phyloP scores from a whole-genome alignment of 73 alveolate species.

The Urostyla sp. region DNA sequence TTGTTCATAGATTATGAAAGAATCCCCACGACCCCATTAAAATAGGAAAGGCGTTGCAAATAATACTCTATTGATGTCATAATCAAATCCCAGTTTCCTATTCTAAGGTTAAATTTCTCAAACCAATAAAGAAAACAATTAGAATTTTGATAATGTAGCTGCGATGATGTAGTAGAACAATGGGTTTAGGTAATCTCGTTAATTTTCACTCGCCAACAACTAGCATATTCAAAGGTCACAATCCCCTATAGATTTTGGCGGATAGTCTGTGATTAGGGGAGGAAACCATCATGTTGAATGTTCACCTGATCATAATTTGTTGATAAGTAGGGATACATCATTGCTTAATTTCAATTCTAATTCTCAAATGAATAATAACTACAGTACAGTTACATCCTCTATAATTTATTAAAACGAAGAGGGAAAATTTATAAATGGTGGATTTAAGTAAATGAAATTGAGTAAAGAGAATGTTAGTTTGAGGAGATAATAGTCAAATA shows the following conservation, averaged over 20 bases:
- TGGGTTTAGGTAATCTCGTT: neutral
- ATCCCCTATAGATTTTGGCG: constrained; percentile 47
- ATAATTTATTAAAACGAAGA: too few species aligned
- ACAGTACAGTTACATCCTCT: too few species aligned
- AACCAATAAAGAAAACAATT: neutral
- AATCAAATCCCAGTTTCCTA: neutral
- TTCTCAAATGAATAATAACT: neutral
- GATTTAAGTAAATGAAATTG: too few species aligned
- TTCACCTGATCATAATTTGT: constrained; percentile 24
- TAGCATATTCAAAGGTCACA: neutral
- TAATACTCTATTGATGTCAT: neutral
- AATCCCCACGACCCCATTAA: too few species aligned
- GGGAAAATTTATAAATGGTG: too few species aligned
- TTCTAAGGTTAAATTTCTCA: constrained; percentile 22
- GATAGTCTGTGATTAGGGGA: constrained; percentile 5
- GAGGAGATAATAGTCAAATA: too few species aligned
- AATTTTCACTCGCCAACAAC: neutral
- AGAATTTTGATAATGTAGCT: neutral
- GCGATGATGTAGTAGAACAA: neutral
- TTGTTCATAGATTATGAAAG: constrained; percentile 14
- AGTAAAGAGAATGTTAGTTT: too few species aligned
- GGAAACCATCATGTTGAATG: neutral
- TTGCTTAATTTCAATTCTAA: constrained; percentile 1
- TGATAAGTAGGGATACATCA: constrained; percentile 28
- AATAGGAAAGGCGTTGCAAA: too few species aligned